These are phyloP conservation scores for Yamadazyma dendronema DNA, from an alignment of 1,139 yeast species.

Conservation along the genomic window DNA sequence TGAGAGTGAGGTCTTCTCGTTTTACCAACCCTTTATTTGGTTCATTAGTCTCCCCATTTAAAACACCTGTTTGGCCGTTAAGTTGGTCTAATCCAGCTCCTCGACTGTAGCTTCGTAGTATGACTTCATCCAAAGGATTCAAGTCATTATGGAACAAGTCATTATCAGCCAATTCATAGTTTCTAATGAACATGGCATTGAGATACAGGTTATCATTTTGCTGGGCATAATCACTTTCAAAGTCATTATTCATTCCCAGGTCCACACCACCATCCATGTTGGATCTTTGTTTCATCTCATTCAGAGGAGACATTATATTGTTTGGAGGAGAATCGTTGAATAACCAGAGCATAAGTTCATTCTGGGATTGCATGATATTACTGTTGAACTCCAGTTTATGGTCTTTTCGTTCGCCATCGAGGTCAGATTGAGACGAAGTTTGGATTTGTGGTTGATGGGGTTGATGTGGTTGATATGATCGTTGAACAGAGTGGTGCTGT, in stretches of 20 bases:
- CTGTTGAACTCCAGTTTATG: not conserved
- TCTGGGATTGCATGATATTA: slow-evolving; percentile 24
- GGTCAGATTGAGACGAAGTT: not conserved
- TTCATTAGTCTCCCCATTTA: not conserved
- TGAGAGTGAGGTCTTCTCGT: slow-evolving; percentile 1
- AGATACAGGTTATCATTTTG: not conserved
- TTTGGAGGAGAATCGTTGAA: slow-evolving; percentile 29
- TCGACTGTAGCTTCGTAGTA: slow-evolving; percentile 18
- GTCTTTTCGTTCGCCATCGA: not conserved
- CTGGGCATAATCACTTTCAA: not conserved
- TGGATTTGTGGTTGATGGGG: not conserved
- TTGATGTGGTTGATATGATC: not conserved
- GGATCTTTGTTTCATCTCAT: slow-evolving; percentile 2
- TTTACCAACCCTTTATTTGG: not conserved
- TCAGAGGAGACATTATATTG: slow-evolving; percentile 7
- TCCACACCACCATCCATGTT: not conserved
- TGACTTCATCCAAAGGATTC: slow-evolving; percentile 42
- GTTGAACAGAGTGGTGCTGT: not conserved
- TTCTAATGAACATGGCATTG: slow-evolving; percentile 1
- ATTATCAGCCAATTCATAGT: slow-evolving; percentile 21
- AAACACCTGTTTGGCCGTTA: not conserved
- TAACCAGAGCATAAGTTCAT: slow-evolving; percentile 42
- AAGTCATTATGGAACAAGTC: slow-evolving; percentile 36
- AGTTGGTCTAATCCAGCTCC: not conserved
- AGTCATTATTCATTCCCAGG: not conserved